A percentile compares a stretch with the other conserved stretches of the same genome.
These are phyloP conservation scores for Colletotrichum lindemuthianum DNA, from an alignment of 2,329 filamentous ascomycete species.

Conservation along the genomic window DNA sequence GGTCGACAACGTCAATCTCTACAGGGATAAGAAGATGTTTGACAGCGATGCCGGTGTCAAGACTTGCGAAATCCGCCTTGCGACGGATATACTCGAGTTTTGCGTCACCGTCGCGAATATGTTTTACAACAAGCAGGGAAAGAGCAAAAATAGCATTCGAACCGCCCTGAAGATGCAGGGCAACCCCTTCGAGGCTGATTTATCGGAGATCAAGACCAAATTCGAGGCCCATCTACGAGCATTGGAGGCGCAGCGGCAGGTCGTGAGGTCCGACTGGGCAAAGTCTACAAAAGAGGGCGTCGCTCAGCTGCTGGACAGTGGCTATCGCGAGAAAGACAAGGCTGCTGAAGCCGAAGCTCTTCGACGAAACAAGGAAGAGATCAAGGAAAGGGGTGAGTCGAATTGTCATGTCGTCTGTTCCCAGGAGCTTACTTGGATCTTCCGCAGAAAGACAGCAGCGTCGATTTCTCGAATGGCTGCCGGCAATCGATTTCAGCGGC, in stretches of 20 bases:
- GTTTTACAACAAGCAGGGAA: neutral
- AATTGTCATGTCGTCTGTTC: neutral
- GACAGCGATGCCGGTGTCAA: neutral
- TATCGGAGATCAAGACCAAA: conserved; percentile 2
- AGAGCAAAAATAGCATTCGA: neutral
- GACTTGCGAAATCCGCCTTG: conserved; percentile 3
- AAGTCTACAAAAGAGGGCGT: no score
- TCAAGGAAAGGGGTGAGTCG: neutral
- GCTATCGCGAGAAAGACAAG: no score
- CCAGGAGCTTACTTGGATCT: neutral
- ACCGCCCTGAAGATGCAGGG: neutral
- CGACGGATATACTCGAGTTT: conserved; percentile 9
- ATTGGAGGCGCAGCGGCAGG: no score
- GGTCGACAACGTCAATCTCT: neutral
- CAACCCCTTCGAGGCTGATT: conserved; percentile 9
- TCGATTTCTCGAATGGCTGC: conserved; percentile 3
- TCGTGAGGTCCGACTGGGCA: no score
- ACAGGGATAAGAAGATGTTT: neutral
- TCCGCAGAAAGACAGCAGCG: neutral
- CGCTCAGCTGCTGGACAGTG: no score
- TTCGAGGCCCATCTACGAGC: neutral
- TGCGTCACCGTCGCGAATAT: neutral
- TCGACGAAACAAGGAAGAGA: neutral
- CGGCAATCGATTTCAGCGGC: conserved; percentile 3
- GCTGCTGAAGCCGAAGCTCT: no score